Evolutionary conservation across 495 filamentous ascomycete genomes (phyloP), one percentile per base, ranked within the genome.

Genomic region (Annulohypoxylon bovei): DNA sequence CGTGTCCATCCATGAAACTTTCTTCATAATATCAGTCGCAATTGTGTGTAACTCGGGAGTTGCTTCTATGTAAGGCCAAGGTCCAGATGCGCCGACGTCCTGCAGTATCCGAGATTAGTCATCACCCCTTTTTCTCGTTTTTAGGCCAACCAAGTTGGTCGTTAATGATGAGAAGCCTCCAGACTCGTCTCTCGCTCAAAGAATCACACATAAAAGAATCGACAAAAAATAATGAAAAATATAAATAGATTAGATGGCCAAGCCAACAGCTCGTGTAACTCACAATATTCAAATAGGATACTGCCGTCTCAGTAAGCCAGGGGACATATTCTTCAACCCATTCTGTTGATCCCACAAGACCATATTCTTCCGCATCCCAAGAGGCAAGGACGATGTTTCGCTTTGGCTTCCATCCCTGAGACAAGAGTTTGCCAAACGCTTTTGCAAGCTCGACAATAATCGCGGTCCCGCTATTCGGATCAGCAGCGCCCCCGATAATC

Each of bases 281-380:
- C 11, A 71, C 68, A 42, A 97, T 88, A 73, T 97, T 97, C 40
- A 97, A 76, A 72, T 97, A 97, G 2, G 92, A 93, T 49, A 94
- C 84, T 2, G 90, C 90, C 1, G 90, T 83, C 27, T 86, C 84
- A 4, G 85, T 88, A 6, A 97, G 87, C 91, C 92, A 95, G 3
- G 91, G 89, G 0, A 93, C 75, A 59, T 93, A 90, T 57, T 97
- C 94, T 76, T 97, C 94, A 30, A 97, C 93, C 78, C 92, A 92
- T 78, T 97, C 94, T 2, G 93, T 96, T 12, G 92, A 93, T 4
- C 94, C 94, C 58, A 96, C 88, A 11, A 72, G 49, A 1, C 94
- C 95, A 72, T 95, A 96, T 76, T 94, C 92, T 75, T 91, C 90
- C 6, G 85, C 94, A 76, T 97, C 94, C 93, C 94, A 97, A 62